Base-by-base conservation (phyloP, 2,329 filamentous ascomycete genomes). In the Penicillium thymicola region DNA sequence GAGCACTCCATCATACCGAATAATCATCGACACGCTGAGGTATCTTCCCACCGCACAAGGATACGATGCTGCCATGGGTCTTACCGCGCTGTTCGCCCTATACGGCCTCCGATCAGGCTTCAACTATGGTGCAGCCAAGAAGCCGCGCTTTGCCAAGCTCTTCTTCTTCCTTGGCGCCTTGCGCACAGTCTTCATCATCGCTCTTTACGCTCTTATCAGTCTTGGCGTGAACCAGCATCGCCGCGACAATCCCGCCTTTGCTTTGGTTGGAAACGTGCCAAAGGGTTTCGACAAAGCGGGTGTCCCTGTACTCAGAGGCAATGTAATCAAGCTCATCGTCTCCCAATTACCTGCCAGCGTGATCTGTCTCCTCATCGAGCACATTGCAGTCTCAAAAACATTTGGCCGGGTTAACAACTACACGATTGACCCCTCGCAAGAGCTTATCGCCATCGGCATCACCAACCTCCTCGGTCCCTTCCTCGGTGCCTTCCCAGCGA, bases 401-500 rank as follows among this genome's bases (percentile, higher is more conserved):
- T 97, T 97, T 65, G 92, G 92, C 7, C 84, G 92, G 51, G 83
- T 96, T 67, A 96, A 96, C 78, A 95, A 95, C 76, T 97, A 97
- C 74, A 87, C 85, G 11, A 96, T 97, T 71, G 86, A 96, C 65
- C 91, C 92, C 0, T 96, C 92, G 0, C 92, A 97, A 72, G 92
- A 97, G 72, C 83, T 97, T 76, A 89, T 97, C 47, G 92, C 91
- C 21, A 95, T 97, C 61, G 92, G 92, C 59, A 83, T 96, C 38
- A 89, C 88, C 25, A 97, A 97, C 69, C 79, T 96, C 23, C 79
- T 96, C 10, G 91, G 89, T 0, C 91, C 92, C 2, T 96, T 97
- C 76, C 80, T 97, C 2, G 92, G 92, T 38, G 92, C 83, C 1
- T 97, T 93, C 70, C 89, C 92, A 27, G 89, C 90, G 0, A 97